phyloP scores from a whole-genome alignment of 148 eudicot genomes.

The Selenicereus undatus region DNA sequence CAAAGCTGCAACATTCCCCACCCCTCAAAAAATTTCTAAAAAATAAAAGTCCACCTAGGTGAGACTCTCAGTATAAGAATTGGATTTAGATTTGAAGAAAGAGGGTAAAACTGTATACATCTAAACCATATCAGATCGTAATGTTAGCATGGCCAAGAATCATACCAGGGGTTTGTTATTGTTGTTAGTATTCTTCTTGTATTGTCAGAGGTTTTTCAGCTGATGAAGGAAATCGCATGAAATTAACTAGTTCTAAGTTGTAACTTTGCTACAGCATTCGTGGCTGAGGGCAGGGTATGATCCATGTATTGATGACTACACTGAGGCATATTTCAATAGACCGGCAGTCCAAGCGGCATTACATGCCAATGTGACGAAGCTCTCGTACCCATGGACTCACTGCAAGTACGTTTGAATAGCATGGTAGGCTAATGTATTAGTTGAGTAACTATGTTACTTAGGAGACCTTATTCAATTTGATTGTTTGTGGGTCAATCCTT shows the following conservation, averaged over 20 bases:
- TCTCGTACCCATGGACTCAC: slow-evolving; percentile 77
- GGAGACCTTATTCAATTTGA: not conserved
- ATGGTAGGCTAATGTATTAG: slow-evolving; percentile 1
- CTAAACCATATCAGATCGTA: no score
- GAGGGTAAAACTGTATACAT: no score
- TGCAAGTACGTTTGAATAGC: slow-evolving; percentile 53
- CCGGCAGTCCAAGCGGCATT: slow-evolving; percentile 76
- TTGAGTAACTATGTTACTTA: not conserved
- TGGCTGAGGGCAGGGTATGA: slow-evolving; percentile 60
- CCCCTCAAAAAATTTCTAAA: no score
- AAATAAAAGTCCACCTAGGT: no score
- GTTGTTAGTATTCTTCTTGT: no score
- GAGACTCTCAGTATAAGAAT: no score
- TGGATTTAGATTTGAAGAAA: no score
- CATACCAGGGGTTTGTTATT: no score
- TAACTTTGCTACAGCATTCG: slow-evolving; percentile 16
- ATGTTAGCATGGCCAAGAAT: no score
- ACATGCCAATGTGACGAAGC: slow-evolving; percentile 78
- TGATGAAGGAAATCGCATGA: not conserved
- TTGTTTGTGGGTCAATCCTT: not conserved
- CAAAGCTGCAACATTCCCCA: no score
- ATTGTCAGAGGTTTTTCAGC: no score
- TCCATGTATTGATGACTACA: slow-evolving; percentile 64
- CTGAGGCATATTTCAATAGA: slow-evolving; percentile 59
- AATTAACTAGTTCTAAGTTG: not conserved